Conservation (phyloP, 106 monocot genomes). For the Iris macrosiphon region DNA sequence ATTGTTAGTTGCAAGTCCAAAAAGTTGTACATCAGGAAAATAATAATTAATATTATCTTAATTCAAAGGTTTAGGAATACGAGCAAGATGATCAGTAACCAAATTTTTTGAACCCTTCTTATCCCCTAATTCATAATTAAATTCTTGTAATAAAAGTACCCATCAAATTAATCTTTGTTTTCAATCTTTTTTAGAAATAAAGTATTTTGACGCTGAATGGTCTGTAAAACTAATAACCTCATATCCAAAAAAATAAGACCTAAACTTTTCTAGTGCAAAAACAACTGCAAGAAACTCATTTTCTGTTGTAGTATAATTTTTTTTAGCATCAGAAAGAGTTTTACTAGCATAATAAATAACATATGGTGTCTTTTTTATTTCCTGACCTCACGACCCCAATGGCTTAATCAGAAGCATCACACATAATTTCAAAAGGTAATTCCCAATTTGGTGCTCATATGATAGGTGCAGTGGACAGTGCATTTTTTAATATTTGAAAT, state of each 20-base stretch:
- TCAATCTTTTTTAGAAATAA: neutral
- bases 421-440: neutral
- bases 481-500: neutral
- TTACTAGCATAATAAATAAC: conserved; percentile 1
- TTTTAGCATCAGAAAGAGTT: neutral
- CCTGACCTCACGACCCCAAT: neutral
- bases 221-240: neutral
- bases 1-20: no score
- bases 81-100: neutral
- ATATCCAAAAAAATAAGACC: neutral
- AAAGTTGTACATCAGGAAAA: no score
- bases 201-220: neutral
- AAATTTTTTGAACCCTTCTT: neutral
- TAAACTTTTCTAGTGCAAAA: neutral
- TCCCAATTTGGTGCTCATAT: neutral
- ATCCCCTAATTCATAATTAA: neutral
- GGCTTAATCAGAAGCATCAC: neutral
- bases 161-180: neutral
- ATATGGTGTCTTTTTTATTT: neutral
- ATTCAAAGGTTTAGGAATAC: no score
- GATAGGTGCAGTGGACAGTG: neutral
- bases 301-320: neutral
- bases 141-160: neutral
- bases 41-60: no score
- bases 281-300: neutral